Evolutionary conservation across 306 rosid species (phyloP), one percentile per base, ranked within the genome.

Genomic region (Vigna hirtella): DNA sequence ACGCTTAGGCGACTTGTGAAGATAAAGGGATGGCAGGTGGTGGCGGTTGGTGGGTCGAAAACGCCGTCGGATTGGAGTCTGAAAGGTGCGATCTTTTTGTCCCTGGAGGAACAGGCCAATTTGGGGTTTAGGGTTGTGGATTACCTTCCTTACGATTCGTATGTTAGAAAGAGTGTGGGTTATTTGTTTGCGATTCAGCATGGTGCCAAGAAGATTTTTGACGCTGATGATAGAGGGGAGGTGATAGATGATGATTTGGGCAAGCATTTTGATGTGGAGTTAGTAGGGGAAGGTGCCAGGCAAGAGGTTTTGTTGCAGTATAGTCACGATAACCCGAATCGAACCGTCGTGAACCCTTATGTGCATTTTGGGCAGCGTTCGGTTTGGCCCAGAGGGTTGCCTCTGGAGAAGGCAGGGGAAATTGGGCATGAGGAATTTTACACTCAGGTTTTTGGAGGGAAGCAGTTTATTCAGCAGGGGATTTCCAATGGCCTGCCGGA

Each of bases 301-400:
- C 94, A 88, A 67, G 97, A 93, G 82, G 78, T 86, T 51, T 83
- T 96, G 63, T 85, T 93, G 67, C 99, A 96, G 84, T 93, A 87
- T 70, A 95, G 93, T 76, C 96, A 95, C 80, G 97, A 93, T 30
- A 93, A 93, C 72, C 94, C 96, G 0, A 96, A 96, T 67, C 81
- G 98, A 79, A 89, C 93, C 0, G 84, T 91, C 28, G 90, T 89
- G 20, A 95, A 95, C 77, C 99, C 99, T 0, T 95, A 95, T 77
- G 85, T 95, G 51, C 99, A 95, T 86, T 95, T 95, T 43, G 99
- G 99, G 76, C 99, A 95, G 78, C 86, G 99, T 64, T 93, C 99
- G 0, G 97, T 95, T 64, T 95, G 99, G 99, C 99, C 99, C 32
- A 88, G 99, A 77, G 99, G 99, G 22, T 67, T 95, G 83, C 99